phyloP scores from a whole-genome alignment of 1,139 yeast genomes.

The Candida albicans region DNA sequence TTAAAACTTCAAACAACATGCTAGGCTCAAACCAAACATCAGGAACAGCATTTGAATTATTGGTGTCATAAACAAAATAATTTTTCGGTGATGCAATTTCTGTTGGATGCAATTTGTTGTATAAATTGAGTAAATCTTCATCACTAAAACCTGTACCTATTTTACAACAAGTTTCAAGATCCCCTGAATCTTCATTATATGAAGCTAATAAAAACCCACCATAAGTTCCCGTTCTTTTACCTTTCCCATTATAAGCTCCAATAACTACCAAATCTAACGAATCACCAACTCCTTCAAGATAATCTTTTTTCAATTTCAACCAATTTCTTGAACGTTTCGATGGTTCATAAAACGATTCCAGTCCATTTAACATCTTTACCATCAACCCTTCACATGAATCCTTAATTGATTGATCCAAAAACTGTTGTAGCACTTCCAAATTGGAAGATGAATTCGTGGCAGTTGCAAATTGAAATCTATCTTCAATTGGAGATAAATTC shows the following conservation, averaged over 20 bases:
- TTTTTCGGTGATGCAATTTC: conserved; percentile 69
- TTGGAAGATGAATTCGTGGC: conserved; percentile 70
- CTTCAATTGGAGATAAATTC: conserved; percentile 62
- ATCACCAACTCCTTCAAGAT: conserved; percentile 92
- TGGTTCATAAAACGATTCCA: conserved; percentile 86
- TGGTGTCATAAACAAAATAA: conserved; percentile 66
- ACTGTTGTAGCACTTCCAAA: conserved; percentile 77
- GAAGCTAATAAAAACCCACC: conserved; percentile 94
- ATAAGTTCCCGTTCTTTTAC: conserved; percentile 90
- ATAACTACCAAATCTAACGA: conserved; percentile 89
- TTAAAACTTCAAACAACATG: conserved; percentile 81
- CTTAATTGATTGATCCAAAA: conserved; percentile 84
- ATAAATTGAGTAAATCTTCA: conserved; percentile 64
- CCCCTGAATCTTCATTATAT: conserved; percentile 86
- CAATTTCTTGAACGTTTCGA: conserved; percentile 93
- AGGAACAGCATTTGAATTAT: conserved; percentile 66
- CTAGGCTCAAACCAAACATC: conserved; percentile 98
- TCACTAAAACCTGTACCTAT: conserved; percentile 98
- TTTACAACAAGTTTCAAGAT: conserved; percentile 91
- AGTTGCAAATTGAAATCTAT: conserved; percentile 83
- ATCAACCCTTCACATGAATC: conserved; percentile 94
- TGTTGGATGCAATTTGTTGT: conserved; percentile 64
- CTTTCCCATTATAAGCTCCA: conserved; percentile 93
- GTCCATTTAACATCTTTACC: conserved; percentile 87
- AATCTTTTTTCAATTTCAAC: conserved; percentile 93